phyloP scores from a whole-genome alignment of 1,139 yeast genomes.

The Geotrichum restrictum region DNA sequence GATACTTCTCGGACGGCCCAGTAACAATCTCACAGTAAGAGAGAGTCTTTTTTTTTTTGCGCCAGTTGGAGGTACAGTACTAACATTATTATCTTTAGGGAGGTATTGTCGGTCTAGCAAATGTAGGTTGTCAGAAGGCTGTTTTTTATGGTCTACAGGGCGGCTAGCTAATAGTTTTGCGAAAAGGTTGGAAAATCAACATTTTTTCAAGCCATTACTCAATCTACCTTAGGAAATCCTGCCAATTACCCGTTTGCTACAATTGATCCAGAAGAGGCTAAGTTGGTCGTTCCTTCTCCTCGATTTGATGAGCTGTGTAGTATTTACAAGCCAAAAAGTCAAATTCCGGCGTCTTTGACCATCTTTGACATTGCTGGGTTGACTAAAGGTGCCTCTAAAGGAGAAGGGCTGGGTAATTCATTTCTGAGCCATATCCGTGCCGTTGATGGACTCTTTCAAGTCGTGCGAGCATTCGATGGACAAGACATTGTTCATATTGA shows the following conservation, averaged over 20 bases:
- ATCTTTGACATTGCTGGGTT: constrained; percentile 94
- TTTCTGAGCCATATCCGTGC: constrained; percentile 93
- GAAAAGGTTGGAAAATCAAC: constrained; percentile 73
- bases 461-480: constrained; percentile 90
- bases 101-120: constrained; percentile 93
- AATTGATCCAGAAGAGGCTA: constrained; percentile 95
- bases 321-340: constrained; percentile 65
- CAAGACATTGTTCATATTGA: constrained; percentile 91
- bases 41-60: no score
- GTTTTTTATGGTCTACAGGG: neutral
- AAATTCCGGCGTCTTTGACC: constrained; percentile 81
- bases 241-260: constrained; percentile 97
- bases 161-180: neutral
- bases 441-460: constrained; percentile 93
- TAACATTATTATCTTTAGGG: constrained; percentile 25
- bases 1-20: constrained; percentile 28
- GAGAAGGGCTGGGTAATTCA: constrained; percentile 96
- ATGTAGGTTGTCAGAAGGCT: constrained; percentile 36
- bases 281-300: constrained; percentile 86
- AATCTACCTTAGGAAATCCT: constrained; percentile 88
- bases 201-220: constrained; percentile 61
- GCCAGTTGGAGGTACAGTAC: no score
- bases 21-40: constrained; percentile 58
- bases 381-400: constrained; percentile 90
- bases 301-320: constrained; percentile 70